Evolutionary conservation across 2,329 filamentous ascomycete species (phyloP), one percentile per base, ranked within the genome.

Genomic region (Paecilomyces formosus): DNA sequence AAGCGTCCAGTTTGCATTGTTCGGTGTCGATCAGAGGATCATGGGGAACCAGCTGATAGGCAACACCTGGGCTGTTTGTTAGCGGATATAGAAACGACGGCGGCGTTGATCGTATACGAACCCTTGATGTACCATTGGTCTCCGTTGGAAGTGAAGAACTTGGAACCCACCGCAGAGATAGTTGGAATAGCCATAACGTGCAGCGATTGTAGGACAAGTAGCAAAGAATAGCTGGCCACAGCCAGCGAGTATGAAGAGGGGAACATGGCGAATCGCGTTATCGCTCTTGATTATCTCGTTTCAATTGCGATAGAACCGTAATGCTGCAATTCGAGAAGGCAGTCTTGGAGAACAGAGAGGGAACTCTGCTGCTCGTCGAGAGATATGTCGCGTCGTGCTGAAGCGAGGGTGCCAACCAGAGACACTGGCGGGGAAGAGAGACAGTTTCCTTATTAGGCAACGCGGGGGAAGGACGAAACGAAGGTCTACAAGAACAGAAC

Each of bases 111-210:
- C 28, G 35, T 39, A 28, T 49, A 30, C 55, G 18, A 12, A 89
- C 90, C 90, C 78, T 92, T 94, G 73, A 94, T 82, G 74, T 85
- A 94, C 80, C 89, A 95, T 70, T 95, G 90, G 31, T 86, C 81
- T 63, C 90, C 90, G 72, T 92, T 85, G 67, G 84, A 85, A 65
- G 85, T 86, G 78, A 95, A 96, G 79, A 96, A 91, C 76, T 95
- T 96, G 77, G 87, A 86, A 55, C 90, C 90, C 57, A 87, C 83
- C 50, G 76, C 75, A n/a, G 78, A 78, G 62, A 87, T 82, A 57
- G 81, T 82, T 35, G 82, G 76, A 54, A 85, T 76, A 30, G 82
- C 79, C 50, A 63, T 61, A 54, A 68, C 69, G 12, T 65, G 58
- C 67, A 66, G 60, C 33, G 61, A 62, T 54, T 69, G 66, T 50